phyloP scores from a whole-genome alignment of 345 rosid genomes.

The Anastatica hierochuntica region DNA sequence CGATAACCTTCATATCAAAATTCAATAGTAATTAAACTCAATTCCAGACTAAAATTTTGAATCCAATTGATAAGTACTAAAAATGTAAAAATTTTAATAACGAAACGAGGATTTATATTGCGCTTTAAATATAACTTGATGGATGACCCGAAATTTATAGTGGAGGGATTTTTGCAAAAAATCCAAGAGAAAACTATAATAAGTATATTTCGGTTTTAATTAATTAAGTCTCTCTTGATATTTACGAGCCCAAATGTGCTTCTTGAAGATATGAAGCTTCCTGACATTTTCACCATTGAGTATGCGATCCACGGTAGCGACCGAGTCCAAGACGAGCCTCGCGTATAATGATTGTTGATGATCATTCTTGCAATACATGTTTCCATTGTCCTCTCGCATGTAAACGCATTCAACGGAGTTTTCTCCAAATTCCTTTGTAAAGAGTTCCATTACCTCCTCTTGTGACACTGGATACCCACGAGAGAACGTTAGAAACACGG shows the following conservation, averaged over 20 bases:
- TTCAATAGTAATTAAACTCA: too few species aligned
- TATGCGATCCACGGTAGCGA: background rate
- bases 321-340: constrained; percentile 1
- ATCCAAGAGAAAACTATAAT: too few species aligned
- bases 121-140: too few species aligned
- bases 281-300: background rate
- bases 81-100: too few species aligned
- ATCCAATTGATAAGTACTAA: too few species aligned
- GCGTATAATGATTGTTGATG: background rate
- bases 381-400: background rate
- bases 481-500: constrained; percentile 36
- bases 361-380: too few species aligned
- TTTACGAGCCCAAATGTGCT: constrained; percentile 24
- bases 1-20: too few species aligned
- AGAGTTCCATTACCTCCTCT: constrained; percentile 26
- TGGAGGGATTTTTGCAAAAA: too few species aligned
- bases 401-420: background rate
- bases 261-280: constrained; percentile 9
- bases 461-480: constrained; percentile 30
- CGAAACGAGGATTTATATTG: too few species aligned
- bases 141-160: too few species aligned
- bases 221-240: constrained; percentile 1
- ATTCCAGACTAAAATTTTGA: too few species aligned
- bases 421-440: constrained; percentile 15
- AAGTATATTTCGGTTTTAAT: too few species aligned